Evolutionary conservation across 2,329 filamentous ascomycete genomes (phyloP), one percentile per base, ranked within the genome.

Genomic region (Microascus cirrosus): DNA sequence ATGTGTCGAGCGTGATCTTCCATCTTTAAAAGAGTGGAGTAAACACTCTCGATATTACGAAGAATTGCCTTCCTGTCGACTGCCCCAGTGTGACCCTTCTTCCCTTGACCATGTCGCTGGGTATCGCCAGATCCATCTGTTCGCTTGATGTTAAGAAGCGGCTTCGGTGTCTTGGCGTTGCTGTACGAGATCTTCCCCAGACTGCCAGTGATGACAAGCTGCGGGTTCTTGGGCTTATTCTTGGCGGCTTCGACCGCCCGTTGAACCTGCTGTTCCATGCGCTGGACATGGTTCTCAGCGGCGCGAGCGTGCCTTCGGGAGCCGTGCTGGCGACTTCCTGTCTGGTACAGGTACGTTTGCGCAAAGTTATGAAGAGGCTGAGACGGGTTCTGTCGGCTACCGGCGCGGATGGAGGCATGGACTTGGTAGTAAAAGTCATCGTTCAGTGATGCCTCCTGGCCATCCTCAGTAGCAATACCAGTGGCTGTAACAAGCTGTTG

Each of bases 341-440:
- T 96, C 71, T 97, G 93, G 72, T 95, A 95, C 2, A 99, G 78
- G 67, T 99, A 99, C 0, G 94, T 99, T 72, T 99, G 94, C 0
- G 94, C 94, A 70, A 99, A 97, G 70, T 96, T 94, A 69, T 89
- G 95, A 13, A 96, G 79, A 1, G 93, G 93, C 69, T 97, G 93
- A 65, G 90, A 90, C 4, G 93, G 93, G 66, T 95, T 91, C 68
- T 95, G 91, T 56, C 92, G 85, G 51, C 90, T 89, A 51, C 90
- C 89, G 60, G 90, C 91, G 56, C 93, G 87, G 62, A 99, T 96
- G 66, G 96, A 92, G 66, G 87, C 93, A 65, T 95, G 93, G 24
- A 99, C 94, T 69, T 99, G 94, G 67, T 97, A 99, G 72, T 99
- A 99, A 69, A 99, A 99, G 69, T 99, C 94, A 65, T 99, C 94